Base-by-base conservation (phyloP, 257 asterid genomes). In the Ophiorrhiza pumila region DNA sequence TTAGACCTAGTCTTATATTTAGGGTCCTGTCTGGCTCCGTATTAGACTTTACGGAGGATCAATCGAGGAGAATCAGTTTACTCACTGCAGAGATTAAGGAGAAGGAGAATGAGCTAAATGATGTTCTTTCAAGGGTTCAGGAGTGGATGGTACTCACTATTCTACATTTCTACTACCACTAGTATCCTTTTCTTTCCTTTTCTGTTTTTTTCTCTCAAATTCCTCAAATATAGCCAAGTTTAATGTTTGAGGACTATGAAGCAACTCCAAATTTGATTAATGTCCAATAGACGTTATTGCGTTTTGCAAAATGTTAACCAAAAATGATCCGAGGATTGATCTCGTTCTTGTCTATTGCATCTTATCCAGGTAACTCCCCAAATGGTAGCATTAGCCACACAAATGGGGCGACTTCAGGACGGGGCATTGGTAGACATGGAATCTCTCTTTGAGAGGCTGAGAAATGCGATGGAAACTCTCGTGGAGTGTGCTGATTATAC, bases 401-500 rank as follows among this genome's bases (percentile, higher is more conserved):
- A 23, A 1, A 0, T n/a, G 42, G 81, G 79, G 14, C 35, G 32
- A 61, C 65, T 34, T 42, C 71, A 0, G 68, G 77, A 81, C 22
- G 83, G 84, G 42, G 71, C 10, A 41, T 25, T 22, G 27, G 20
- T 39, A 4, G 68, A 32, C 50, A 6, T 67, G 75, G 82, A 79
- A 2, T 50, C 71, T 17, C 45, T 63, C 1, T 7, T 74, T 0
- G 85, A 73, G 47, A 71, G 62, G 31, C 42, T 79, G 15, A 67
- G 64, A 31, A n/a, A 23, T 60, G 49, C 83, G 18, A 73, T 79
- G 84, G 84, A 73, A 75, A 73, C 39, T 23, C 58, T 83, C 9
- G 74, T 84, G 2, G 79, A 77, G 35, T 64, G 79, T 7, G 89
- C 85, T 18, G 87, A 87, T 62, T 23, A 67, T 50, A 50, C 83